These are phyloP conservation scores for Mycena rebaudengoi DNA, from an alignment of 768 basidiomycete species.

Conservation along the genomic window DNA sequence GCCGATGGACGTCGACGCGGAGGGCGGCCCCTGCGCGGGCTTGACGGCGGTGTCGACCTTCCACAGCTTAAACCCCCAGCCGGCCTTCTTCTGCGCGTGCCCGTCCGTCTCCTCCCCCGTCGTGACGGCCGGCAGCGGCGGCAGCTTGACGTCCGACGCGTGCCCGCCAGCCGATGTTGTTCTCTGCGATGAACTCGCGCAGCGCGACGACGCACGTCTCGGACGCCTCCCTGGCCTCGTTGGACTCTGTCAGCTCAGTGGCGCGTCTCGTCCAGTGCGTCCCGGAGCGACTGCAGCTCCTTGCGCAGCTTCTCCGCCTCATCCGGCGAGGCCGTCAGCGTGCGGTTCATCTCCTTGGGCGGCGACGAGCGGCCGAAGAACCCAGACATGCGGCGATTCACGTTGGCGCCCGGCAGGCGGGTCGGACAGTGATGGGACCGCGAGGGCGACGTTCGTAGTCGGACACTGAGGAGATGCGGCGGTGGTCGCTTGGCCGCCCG, in stretches of 20 bases:
- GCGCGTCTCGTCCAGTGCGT: constrained; percentile 68
- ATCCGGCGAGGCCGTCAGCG: constrained; percentile 28
- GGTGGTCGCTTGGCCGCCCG: constrained; percentile 59
- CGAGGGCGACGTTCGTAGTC: constrained; percentile 57
- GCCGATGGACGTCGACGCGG: constrained; percentile 30
- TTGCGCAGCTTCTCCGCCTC: constrained; percentile 68
- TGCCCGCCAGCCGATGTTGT: constrained; percentile 66
- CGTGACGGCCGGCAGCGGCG: constrained; percentile 50
- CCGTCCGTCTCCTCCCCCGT: constrained; percentile 41
- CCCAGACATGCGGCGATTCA: constrained; percentile 56
- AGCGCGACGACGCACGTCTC: constrained; percentile 86
- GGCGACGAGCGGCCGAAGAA: constrained; percentile 62
- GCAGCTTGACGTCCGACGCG: constrained; percentile 44
- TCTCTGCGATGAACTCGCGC: constrained; percentile 82
- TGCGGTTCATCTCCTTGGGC: constrained; percentile 25
- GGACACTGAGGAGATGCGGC: constrained; percentile 79
- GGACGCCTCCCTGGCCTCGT: constrained; percentile 87
- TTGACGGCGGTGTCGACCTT: constrained; percentile 48
- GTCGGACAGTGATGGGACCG: constrained; percentile 42
- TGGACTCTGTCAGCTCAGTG: constrained; percentile 78
- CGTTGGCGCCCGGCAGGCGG: constrained; percentile 40
- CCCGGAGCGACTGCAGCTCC: constrained; percentile 64
- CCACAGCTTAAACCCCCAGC: constrained; percentile 78
- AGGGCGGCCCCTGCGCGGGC: constrained; percentile 32
- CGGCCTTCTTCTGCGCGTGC: constrained; percentile 39